Evolutionary conservation across 371 early-diverging fungal species (phyloP).

Genomic region (Syncephalastrum sp.): DNA sequence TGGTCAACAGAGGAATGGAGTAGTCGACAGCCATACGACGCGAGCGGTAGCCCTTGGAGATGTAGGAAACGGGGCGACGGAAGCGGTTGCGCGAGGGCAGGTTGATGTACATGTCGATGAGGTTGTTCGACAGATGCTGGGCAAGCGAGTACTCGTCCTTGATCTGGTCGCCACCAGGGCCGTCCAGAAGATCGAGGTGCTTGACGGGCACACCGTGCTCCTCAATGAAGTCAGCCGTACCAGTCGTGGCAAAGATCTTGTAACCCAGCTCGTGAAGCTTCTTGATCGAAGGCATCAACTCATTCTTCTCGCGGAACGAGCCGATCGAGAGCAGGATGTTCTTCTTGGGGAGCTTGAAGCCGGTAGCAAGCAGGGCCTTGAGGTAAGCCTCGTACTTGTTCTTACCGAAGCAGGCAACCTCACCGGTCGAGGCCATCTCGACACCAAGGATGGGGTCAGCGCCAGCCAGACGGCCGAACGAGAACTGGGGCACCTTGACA

Average conservation of each 20-base stretch:
- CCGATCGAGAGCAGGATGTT: slow-evolving; percentile 76
- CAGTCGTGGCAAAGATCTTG: slow-evolving; percentile 72
- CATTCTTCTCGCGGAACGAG: slow-evolving; percentile 64
- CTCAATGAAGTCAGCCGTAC: slow-evolving; percentile 92
- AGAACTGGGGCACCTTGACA: slow-evolving; percentile 94
- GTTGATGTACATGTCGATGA: slow-evolving; percentile 95
- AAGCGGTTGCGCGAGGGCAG: slow-evolving; percentile 89
- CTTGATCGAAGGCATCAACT: slow-evolving; percentile 67
- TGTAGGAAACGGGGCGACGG: slow-evolving; percentile 80
- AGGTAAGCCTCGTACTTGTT: slow-evolving; percentile 87
- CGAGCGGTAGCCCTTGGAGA: slow-evolving; percentile 71
- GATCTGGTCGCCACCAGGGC: slow-evolving; percentile 48
- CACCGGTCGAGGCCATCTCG: slow-evolving; percentile 98
- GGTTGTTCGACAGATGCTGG: slow-evolving; percentile 72
- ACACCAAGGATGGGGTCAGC: slow-evolving; percentile 96
- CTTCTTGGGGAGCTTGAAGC: slow-evolving; percentile 65
- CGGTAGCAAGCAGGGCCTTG: slow-evolving; percentile 85
- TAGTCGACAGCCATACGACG: slow-evolving; percentile 88
- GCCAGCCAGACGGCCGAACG: slow-evolving; percentile 90
- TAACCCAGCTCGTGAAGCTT: slow-evolving; percentile 65
- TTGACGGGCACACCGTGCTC: slow-evolving; percentile 89
- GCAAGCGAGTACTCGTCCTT: slow-evolving; percentile 55
- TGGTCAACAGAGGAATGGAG: slow-evolving; percentile 85
- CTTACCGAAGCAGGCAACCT: slow-evolving; percentile 94
- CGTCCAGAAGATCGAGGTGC: slow-evolving; percentile 76